A percentile compares a stretch with the other conserved stretches of the same genome.
phyloP scores from a whole-genome alignment of 1,139 yeast genomes.

The Blastobotrys malaysiensis region DNA sequence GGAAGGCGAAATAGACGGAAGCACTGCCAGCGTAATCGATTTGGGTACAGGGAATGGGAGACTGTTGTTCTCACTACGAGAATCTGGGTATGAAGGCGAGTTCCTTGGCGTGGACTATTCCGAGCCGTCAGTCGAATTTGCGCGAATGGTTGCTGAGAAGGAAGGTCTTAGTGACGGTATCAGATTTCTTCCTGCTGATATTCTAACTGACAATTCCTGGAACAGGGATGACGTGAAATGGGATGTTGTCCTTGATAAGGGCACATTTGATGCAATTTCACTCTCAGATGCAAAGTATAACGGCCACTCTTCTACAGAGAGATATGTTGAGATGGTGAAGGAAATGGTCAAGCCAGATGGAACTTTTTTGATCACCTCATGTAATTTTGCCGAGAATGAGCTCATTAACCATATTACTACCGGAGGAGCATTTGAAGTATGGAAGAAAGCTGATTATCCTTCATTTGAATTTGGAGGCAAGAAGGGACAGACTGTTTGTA shows the following conservation, averaged over 20 bases:
- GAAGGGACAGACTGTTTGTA: conserved; percentile 81
- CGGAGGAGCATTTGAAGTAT: conserved; percentile 43
- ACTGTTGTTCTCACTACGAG: conserved; percentile 66
- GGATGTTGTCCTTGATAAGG: conserved; percentile 83
- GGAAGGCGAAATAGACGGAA: conserved; percentile 20
- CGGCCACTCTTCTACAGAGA: conserved; percentile 48
- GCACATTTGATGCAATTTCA: conserved; percentile 95
- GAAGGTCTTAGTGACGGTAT: conserved; percentile 38
- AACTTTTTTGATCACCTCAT: conserved; percentile 72
- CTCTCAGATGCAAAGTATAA: conserved; percentile 54
- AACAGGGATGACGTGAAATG: conserved; percentile 39
- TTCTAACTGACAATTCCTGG: conserved; percentile 30
- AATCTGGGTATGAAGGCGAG: conserved; percentile 45
- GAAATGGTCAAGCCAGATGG: conserved; percentile 46
- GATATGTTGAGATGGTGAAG: conserved; percentile 59
- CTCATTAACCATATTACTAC: conserved; percentile 48
- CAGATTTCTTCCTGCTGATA: conserved; percentile 46
- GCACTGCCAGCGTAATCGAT: conserved; percentile 51
- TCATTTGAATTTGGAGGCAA: conserved; percentile 83
- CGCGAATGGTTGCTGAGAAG: conserved; percentile 48
- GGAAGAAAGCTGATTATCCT: conserved; percentile 70
- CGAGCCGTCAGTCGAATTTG: conserved; percentile 68
- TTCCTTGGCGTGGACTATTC: conserved; percentile 84
- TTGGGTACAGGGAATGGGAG: conserved; percentile 97
- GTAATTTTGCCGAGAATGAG: conserved; percentile 86